Percentiles rank a stretch among this genome's conserved stretches.
Conservation (phyloP, 805 yeast species). For the Metschnikowia reukaufii region DNA sequence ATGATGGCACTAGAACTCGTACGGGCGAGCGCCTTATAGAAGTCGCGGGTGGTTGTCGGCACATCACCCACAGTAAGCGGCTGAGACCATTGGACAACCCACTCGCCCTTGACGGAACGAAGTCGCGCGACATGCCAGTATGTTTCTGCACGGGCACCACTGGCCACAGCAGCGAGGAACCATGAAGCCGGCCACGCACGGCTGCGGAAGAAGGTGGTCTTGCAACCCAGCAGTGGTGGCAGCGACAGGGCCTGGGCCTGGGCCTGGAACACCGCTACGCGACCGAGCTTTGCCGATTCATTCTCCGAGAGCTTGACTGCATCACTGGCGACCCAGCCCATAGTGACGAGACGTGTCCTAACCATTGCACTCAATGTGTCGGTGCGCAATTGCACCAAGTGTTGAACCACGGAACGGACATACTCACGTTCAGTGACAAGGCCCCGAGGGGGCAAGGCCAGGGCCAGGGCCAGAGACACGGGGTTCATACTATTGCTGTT, state of each 20-base stretch:
- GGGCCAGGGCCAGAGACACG: too few species aligned
- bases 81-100: constrained; percentile 56
- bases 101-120: constrained; percentile 49
- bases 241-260: background rate
- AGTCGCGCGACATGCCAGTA: constrained; percentile 57
- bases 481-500: too few species aligned
- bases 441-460: too few species aligned
- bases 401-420: constrained; percentile 29
- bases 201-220: constrained; percentile 44
- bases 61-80: constrained; percentile 23
- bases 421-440: too few species aligned
- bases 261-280: too few species aligned
- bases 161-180: constrained; percentile 47
- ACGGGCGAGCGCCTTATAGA: constrained; percentile 41
- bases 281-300: constrained; percentile 40
- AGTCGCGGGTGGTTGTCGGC: constrained; percentile 27
- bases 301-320: constrained; percentile 49
- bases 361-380: constrained; percentile 52
- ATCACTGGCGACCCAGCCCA: constrained; percentile 68
- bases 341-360: constrained; percentile 55
- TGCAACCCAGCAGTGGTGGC: too few species aligned
- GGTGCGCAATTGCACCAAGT: constrained; percentile 47
- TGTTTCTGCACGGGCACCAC: constrained; percentile 36
- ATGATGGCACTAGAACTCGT: constrained; percentile 48
- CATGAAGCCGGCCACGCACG: constrained; percentile 59